A percentile compares a stretch with the other conserved stretches of the same genome.
phyloP scores from a whole-genome alignment of 2,329 filamentous ascomycete species.

The Sphaceloma murrayae region DNA sequence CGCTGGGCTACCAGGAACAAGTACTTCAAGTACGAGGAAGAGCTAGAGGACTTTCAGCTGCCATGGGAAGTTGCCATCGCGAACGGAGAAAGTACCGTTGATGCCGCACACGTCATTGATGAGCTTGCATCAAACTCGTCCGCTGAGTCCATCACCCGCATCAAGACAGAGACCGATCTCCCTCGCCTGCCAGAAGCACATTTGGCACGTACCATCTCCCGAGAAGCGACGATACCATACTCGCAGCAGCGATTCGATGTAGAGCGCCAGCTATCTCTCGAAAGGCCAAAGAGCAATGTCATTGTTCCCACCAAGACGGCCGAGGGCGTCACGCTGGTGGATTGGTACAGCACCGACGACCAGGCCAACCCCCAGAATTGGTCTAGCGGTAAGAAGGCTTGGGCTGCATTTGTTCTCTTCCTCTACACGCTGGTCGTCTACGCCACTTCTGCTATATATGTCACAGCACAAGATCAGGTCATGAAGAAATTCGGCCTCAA shows the following conservation, averaged over 20 bases:
- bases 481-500: slow-evolving; percentile 46
- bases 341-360: slow-evolving; percentile 46
- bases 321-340: slow-evolving; percentile 45
- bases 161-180: slow-evolving; percentile 9
- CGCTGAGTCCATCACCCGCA: slow-evolving; percentile 13
- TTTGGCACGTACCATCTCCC: slow-evolving; percentile 10
- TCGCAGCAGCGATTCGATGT: slow-evolving; percentile 1
- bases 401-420: slow-evolving; percentile 33
- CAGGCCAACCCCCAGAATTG: slow-evolving; percentile 49
- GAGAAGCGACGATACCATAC: slow-evolving; percentile 9
- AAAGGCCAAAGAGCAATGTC: slow-evolving; percentile 17
- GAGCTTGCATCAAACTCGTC: slow-evolving; percentile 10
- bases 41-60: slow-evolving; percentile 43
- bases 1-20: slow-evolving; percentile 36
- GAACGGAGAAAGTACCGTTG: not conserved
- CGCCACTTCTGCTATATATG: slow-evolving; percentile 41
- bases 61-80: slow-evolving; percentile 3
- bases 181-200: slow-evolving; percentile 2
- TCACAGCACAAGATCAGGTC: slow-evolving; percentile 37
- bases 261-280: slow-evolving; percentile 11
- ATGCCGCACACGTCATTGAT: slow-evolving; percentile 10
- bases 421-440: slow-evolving; percentile 34
- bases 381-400: slow-evolving; percentile 36
- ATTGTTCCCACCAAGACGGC: slow-evolving; percentile 31
- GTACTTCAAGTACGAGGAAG: slow-evolving; percentile 41